Conservation (phyloP, 306 rosid species). For the Begonia fuchsioides region DNA sequence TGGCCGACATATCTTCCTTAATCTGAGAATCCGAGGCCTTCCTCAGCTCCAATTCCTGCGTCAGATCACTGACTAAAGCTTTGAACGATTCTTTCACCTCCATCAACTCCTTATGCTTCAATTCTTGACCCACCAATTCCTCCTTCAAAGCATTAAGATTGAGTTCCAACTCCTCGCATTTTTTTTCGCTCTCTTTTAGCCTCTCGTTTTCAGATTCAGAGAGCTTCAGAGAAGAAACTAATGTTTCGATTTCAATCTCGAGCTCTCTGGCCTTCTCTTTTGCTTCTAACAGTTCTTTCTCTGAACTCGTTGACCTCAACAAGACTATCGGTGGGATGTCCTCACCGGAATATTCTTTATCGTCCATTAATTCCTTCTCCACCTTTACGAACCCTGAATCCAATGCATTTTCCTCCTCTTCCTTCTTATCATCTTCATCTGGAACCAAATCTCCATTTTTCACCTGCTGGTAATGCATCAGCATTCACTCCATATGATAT, state of each 20-base stretch:
- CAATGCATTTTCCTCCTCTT: slow-evolving; percentile 52
- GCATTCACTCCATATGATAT: no score
- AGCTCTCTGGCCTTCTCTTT: slow-evolving; percentile 75
- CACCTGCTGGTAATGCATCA: slow-evolving; percentile 14
- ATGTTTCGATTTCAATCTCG: slow-evolving; percentile 45
- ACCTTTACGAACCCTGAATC: slow-evolving; percentile 92
- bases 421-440: slow-evolving; percentile 40
- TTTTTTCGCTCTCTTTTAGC: slow-evolving; percentile 52
- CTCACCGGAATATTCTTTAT: slow-evolving; percentile 13
- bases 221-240: slow-evolving; percentile 45
- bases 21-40: slow-evolving; percentile 51
- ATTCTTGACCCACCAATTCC: slow-evolving; percentile 61
- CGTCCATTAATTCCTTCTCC: slow-evolving; percentile 58
- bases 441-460: slow-evolving; percentile 28
- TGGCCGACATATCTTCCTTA: slow-evolving; percentile 57
- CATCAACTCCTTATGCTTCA: slow-evolving; percentile 45
- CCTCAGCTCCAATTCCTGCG: slow-evolving; percentile 31
- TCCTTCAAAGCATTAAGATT: slow-evolving; percentile 41
- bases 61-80: slow-evolving; percentile 33
- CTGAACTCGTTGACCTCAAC: slow-evolving; percentile 36
- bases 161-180: slow-evolving; percentile 44
- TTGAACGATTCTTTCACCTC: slow-evolving; percentile 60
- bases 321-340: slow-evolving; percentile 16
- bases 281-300: slow-evolving; percentile 63
- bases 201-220: slow-evolving; percentile 60